These are phyloP conservation scores for Diplotaxis tenuifolia DNA, from an alignment of 345 rosid genomes.

Conservation along the genomic window DNA sequence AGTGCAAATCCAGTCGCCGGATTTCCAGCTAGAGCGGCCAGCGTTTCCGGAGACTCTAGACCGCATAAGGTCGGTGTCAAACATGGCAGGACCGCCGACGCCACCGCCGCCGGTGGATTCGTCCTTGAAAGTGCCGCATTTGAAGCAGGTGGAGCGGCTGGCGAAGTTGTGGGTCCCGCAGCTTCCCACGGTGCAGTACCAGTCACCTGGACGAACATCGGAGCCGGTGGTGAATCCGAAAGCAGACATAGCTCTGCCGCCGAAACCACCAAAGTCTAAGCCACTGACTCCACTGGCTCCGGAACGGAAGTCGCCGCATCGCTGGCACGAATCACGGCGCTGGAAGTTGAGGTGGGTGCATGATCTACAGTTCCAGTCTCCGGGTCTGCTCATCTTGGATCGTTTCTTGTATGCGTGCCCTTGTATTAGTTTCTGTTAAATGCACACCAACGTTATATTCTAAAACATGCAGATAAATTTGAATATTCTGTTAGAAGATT, in stretches of 20 bases:
- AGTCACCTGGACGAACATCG: constrained; percentile 92
- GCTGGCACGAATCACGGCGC: constrained; percentile 78
- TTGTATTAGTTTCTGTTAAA: constrained; percentile 20
- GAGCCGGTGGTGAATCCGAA: constrained; percentile 75
- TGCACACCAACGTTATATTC: neutral
- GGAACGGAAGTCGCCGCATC: constrained; percentile 56
- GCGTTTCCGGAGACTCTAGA: constrained; percentile 47
- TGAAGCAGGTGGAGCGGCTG: constrained; percentile 89
- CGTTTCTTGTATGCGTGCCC: constrained; percentile 5
- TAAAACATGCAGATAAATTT: neutral
- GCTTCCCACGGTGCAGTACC: constrained; percentile 83
- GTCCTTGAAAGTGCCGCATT: constrained; percentile 78
- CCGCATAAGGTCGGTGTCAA: constrained; percentile 48
- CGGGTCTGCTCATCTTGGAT: constrained; percentile 67
- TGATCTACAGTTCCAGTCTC: constrained; percentile 88
- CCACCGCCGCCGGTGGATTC: constrained; percentile 41
- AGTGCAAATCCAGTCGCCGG: constrained; percentile 92
- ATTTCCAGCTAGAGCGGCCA: constrained; percentile 79
- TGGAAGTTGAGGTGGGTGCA: constrained; percentile 88
- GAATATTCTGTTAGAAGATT: neutral
- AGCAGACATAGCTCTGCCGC: constrained; percentile 54
- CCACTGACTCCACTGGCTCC: constrained; percentile 51
- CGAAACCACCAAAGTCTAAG: constrained; percentile 48
- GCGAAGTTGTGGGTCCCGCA: constrained; percentile 96
- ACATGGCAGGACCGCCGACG: constrained; percentile 24